These are phyloP conservation scores for Collybiopsis confluens DNA, from an alignment of 768 basidiomycete genomes.

Conservation along the genomic window DNA sequence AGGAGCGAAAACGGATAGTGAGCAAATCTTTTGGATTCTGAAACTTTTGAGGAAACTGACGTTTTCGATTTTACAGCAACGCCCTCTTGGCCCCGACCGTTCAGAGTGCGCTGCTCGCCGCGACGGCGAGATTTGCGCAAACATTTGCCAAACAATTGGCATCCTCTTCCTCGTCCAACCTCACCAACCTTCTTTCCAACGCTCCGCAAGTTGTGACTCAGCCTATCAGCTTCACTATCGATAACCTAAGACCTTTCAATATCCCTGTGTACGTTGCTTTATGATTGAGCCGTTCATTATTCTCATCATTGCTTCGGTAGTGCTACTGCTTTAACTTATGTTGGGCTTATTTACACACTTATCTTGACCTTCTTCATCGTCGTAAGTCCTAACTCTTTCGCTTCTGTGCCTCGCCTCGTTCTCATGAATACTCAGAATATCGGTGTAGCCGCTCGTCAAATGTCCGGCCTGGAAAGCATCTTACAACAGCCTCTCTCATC, in stretches of 20 bases:
- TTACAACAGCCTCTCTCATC: conserved; percentile 35
- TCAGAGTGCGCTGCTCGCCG: conserved; percentile 16
- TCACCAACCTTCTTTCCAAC: conserved; percentile 21
- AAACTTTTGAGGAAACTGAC: conserved; percentile 6
- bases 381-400: conserved; percentile 10
- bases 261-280: conserved; percentile 33
- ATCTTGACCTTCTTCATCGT: conserved; percentile 25
- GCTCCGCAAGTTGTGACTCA: conserved; percentile 36
- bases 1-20: conserved; percentile 46
- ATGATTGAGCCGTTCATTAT: neutral
- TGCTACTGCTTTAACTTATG: conserved; percentile 33
- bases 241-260: conserved; percentile 45
- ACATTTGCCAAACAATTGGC: conserved; percentile 18
- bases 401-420: neutral
- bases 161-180: conserved; percentile 7
- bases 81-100: conserved; percentile 13
- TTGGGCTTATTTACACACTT: conserved; percentile 32
- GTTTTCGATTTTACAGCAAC: conserved; percentile 10
- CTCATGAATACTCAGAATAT: conserved; percentile 20
- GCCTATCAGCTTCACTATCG: conserved; percentile 32
- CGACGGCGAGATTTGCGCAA: conserved; percentile 25
- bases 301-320: conserved; percentile 13
- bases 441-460: conserved; percentile 26
- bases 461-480: conserved; percentile 35
- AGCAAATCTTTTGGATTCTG: conserved; percentile 13